Evolutionary conservation across 345 rosid species (phyloP), one percentile per base, ranked within the genome.

Genomic region (Salix caprea): DNA sequence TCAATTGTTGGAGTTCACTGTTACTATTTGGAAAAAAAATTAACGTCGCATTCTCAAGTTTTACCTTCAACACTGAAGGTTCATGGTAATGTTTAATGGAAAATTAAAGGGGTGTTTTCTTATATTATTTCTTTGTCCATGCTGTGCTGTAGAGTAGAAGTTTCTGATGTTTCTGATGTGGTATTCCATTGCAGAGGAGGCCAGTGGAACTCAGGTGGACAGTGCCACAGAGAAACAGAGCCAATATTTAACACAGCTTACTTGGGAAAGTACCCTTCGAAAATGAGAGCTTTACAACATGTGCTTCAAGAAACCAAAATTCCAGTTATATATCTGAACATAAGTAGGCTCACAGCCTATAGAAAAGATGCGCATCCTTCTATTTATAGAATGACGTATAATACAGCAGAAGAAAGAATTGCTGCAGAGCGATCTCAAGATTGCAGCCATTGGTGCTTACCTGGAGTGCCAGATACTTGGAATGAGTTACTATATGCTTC

Each of bases 381-480:
- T 0, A 89, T 91, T 64, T 95, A 89, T 71, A 82, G 97, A 83
- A 86, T 40, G 87, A 66, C 66, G 36, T 89, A 89, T 82, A 87
- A 73, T 52, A 86, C 92, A 2, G 82, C 67, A 0, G 83, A 81
- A 75, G 95, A 89, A 82, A 84, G 52, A 78, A 74, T 32, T 39
- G 87, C 87, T 4, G 90, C 94, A 0, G 87, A 80, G 83, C 73
- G 72, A 15, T 87, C 85, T 85, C 97, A 93, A 85, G 97, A 93
- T 82, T 95, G 96, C 87, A 90, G 97, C 75, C 97, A 91, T 52
- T 94, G 97, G 99, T 94, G 99, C 85, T 87, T 94, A 70, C 97
- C 94, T 0, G 97, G 97, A 74, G 95, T 90, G 1, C 97, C 94
- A 0, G 99, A 95, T 76, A 83, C 93, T 48, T 91, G 97, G 99